These are phyloP conservation scores for Suillus subaureus DNA, from an alignment of 768 basidiomycete genomes.

Conservation along the genomic window DNA sequence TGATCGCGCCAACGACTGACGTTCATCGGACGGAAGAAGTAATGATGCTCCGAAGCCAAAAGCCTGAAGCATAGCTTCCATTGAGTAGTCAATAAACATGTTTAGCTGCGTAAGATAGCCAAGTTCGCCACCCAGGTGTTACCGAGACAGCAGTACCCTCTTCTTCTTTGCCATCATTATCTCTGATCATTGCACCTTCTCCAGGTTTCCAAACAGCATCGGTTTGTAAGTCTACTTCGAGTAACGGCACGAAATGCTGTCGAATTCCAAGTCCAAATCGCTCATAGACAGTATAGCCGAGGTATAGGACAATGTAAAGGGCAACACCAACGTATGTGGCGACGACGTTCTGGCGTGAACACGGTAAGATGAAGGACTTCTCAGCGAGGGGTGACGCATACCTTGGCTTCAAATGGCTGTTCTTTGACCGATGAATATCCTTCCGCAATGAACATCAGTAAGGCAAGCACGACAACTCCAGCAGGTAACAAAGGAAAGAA, in stretches of 20 bases:
- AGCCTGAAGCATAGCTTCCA: background rate
- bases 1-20: background rate
- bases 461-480: constrained; percentile 49
- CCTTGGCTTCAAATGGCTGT: constrained; percentile 46
- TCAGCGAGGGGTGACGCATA: constrained; percentile 21
- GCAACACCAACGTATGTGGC: constrained; percentile 58
- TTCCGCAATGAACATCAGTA: constrained; percentile 56
- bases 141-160: constrained; percentile 10
- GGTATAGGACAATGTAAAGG: constrained; percentile 47
- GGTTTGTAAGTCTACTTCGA: constrained; percentile 52
- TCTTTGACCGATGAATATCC: constrained; percentile 52
- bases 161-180: constrained; percentile 18
- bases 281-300: constrained; percentile 46
- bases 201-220: constrained; percentile 55
- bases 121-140: constrained; percentile 12
- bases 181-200: constrained; percentile 39
- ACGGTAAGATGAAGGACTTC: background rate
- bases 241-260: constrained; percentile 43
- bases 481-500: constrained; percentile 55
- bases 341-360: constrained; percentile 46
- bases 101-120: constrained; percentile 42
- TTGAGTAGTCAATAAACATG: constrained; percentile 59
- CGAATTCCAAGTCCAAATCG: constrained; percentile 30
- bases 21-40: background rate
- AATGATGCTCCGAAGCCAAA: background rate